These are phyloP conservation scores for Russula virescens DNA, from an alignment of 768 basidiomycete species.

Conservation along the genomic window DNA sequence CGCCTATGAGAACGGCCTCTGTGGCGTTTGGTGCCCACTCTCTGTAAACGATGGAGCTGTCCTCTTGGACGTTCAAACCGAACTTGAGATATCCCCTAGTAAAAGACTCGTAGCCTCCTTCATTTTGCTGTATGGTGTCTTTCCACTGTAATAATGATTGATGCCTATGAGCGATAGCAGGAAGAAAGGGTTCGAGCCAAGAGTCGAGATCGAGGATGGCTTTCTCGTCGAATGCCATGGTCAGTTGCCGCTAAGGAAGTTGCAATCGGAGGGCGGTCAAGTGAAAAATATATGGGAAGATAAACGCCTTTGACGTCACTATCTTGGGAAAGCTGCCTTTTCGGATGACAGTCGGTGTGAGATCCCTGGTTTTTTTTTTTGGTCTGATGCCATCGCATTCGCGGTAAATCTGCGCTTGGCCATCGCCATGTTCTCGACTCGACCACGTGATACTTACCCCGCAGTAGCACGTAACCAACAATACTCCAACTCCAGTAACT, in stretches of 20 bases:
- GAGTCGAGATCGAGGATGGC: slow-evolving; percentile 58
- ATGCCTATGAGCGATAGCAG: slow-evolving; percentile 63
- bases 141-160: slow-evolving; percentile 70
- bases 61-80: slow-evolving; percentile 66
- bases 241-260: not conserved
- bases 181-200: slow-evolving; percentile 69
- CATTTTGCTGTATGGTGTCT: slow-evolving; percentile 62
- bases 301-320: slow-evolving; percentile 17
- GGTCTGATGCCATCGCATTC: too few relatives aligned
- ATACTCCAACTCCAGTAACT: too few relatives aligned
- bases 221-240: slow-evolving; percentile 46
- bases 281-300: not conserved
- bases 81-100: slow-evolving; percentile 74
- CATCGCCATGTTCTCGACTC: too few relatives aligned
- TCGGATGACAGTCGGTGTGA: too few relatives aligned
- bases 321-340: not conserved
- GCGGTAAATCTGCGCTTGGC: too few relatives aligned
- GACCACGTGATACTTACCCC: not conserved
- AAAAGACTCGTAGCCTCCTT: slow-evolving; percentile 80
- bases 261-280: not conserved
- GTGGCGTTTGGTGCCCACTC: slow-evolving; percentile 95
- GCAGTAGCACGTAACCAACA: too few relatives aligned
- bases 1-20: slow-evolving; percentile 83
- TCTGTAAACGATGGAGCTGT: slow-evolving; percentile 72
- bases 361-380: too few relatives aligned